phyloP scores from a whole-genome alignment of 1,139 yeast genomes.

The Saccharomycopsis crataegensis region DNA sequence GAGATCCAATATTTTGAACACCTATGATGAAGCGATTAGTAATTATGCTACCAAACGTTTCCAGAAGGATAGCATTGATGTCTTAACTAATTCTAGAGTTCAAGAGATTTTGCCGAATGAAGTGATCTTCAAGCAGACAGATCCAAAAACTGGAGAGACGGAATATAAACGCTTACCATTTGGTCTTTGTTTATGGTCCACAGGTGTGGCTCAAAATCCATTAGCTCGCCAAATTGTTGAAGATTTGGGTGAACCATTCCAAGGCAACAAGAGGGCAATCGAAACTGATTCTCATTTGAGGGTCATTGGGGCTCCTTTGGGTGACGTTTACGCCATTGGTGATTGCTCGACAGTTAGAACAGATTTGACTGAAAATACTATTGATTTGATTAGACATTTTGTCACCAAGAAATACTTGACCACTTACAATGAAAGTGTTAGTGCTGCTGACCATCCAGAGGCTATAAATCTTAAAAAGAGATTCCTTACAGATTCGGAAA shows the following conservation, averaged over 20 bases:
- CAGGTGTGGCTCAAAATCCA: conserved; percentile 89
- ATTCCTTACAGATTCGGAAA: conserved; percentile 34
- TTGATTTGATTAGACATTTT: conserved; percentile 36
- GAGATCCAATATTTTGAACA: conserved; percentile 79
- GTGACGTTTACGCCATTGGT: conserved; percentile 77
- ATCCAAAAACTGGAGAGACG: conserved; percentile 35
- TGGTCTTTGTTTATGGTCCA: conserved; percentile 94
- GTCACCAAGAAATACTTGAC: conserved; percentile 32
- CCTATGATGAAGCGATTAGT: conserved; percentile 78
- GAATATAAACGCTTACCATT: conserved; percentile 71
- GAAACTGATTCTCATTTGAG: conserved; percentile 77
- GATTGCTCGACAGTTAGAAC: conserved; percentile 85
- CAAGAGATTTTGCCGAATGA: conserved; percentile 58
- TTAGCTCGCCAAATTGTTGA: conserved; percentile 61
- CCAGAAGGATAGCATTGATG: conserved; percentile 61
- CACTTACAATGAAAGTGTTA: background rate
- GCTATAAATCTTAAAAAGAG: conserved; percentile 17
- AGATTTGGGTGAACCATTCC: conserved; percentile 62
- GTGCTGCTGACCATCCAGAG: conserved; percentile 1
- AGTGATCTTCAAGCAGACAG: conserved; percentile 61
- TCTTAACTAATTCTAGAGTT: conserved; percentile 79
- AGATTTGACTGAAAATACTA: conserved; percentile 46
- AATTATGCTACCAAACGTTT: conserved; percentile 81
- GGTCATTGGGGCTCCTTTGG: conserved; percentile 76
- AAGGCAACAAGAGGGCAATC: conserved; percentile 81